Conservation (phyloP, 768 basidiomycete species). For the Auriscalpium microsporum region DNA sequence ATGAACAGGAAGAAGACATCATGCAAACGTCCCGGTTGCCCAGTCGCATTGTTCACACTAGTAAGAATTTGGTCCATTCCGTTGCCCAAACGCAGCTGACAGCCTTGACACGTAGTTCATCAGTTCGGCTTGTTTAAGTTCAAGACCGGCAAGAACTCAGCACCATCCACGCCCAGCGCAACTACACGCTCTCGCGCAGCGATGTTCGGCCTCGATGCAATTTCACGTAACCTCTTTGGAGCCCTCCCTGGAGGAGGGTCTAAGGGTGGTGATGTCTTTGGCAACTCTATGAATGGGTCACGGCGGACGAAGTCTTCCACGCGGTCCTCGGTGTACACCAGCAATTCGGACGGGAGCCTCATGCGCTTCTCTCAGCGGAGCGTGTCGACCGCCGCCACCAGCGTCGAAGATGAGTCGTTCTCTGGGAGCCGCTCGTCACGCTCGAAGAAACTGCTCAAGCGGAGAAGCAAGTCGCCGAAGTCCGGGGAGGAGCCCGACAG, state of each 20-base stretch:
- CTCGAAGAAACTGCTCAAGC: conserved; percentile 43
- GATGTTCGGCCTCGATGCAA: conserved; percentile 85
- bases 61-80: conserved; percentile 33
- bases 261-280: conserved; percentile 63
- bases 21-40: conserved; percentile 71
- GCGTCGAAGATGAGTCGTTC: conserved; percentile 53
- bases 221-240: conserved; percentile 84
- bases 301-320: conserved; percentile 65
- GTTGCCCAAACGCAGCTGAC: conserved; percentile 1
- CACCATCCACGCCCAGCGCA: conserved; percentile 81
- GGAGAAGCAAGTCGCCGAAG: conserved; percentile 33
- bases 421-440: conserved; percentile 35
- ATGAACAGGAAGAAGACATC: conserved; percentile 75
- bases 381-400: conserved; percentile 59
- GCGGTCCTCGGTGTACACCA: conserved; percentile 68
- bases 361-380: conserved; percentile 68
- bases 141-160: conserved; percentile 63
- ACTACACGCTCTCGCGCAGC: conserved; percentile 64
- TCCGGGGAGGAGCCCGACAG: conserved; percentile 24
- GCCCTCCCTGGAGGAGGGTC: conserved; percentile 58
- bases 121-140: conserved; percentile 88
- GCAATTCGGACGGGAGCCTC: conserved; percentile 60
- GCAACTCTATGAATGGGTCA: conserved; percentile 60
- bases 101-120: conserved; percentile 45
- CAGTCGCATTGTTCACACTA: conserved; percentile 70